A percentile compares a stretch with the other conserved stretches of the same genome.
phyloP scores from a whole-genome alignment of 345 rosid genomes.

The Brassica juncea region DNA sequence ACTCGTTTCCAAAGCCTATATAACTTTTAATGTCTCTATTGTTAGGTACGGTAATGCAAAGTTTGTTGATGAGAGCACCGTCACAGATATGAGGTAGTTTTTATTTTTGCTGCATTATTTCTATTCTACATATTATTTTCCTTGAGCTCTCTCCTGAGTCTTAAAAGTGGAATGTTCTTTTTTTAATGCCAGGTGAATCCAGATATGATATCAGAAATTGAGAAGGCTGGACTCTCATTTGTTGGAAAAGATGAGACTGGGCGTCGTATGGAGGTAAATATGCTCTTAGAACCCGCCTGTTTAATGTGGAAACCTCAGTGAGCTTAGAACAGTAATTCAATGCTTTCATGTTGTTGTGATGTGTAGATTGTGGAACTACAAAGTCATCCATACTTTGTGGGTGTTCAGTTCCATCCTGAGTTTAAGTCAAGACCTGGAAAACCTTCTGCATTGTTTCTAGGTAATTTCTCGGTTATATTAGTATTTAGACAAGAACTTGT shows the following conservation, averaged over 20 bases:
- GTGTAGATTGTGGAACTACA: slow-evolving; percentile 61
- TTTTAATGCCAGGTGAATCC: slow-evolving; percentile 64
- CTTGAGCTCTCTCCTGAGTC: neutral
- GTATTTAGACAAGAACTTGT: neutral
- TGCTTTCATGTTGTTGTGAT: slow-evolving; percentile 16
- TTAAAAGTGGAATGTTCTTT: neutral
- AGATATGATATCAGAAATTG: slow-evolving; percentile 60
- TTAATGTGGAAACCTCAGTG: neutral
- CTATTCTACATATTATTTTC: neutral
- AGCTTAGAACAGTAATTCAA: neutral
- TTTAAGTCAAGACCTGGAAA: slow-evolving; percentile 94
- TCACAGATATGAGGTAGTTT: slow-evolving; percentile 75
- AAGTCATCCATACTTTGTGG: slow-evolving; percentile 66
- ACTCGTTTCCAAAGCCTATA: neutral
- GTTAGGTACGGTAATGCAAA: slow-evolving; percentile 68
- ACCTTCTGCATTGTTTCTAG: slow-evolving; percentile 86
- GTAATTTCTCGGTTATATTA: slow-evolving; percentile 32
- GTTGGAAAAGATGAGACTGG: slow-evolving; percentile 82
- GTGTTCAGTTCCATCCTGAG: slow-evolving; percentile 95
- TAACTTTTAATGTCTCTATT: slow-evolving; percentile 3
- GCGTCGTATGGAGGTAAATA: slow-evolving; percentile 71
- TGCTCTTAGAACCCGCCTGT: neutral
- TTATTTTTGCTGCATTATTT: neutral
- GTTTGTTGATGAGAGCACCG: slow-evolving; percentile 82
- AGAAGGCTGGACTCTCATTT: slow-evolving; percentile 68